These are phyloP conservation scores for Talaromyces pinophilus DNA, from an alignment of 2,329 filamentous ascomycete species.

Conservation along the genomic window DNA sequence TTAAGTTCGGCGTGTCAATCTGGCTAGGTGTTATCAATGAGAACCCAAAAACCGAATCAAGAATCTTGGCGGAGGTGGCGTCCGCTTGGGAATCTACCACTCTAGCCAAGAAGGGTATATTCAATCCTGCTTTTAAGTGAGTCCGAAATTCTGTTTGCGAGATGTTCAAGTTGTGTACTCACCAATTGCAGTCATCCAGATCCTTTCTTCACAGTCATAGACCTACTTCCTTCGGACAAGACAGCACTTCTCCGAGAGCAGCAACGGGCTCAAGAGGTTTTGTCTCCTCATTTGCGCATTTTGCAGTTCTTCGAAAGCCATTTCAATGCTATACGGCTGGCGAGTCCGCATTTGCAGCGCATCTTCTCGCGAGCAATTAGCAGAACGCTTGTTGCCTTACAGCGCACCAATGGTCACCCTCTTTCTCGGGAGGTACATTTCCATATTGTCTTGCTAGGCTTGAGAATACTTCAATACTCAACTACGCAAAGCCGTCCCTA, in stretches of 20 bases:
- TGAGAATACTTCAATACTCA: constrained; percentile 73
- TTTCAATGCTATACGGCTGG: constrained; percentile 88
- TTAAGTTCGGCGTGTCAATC: constrained; percentile 90
- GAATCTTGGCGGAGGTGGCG: constrained; percentile 81
- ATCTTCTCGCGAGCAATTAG: constrained; percentile 80
- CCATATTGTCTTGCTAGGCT: constrained; percentile 78
- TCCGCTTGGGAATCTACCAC: constrained; percentile 90
- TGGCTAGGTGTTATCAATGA: constrained; percentile 98
- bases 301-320: constrained; percentile 91
- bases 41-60: constrained; percentile 82
- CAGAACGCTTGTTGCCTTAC: constrained; percentile 74
- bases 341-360: constrained; percentile 76
- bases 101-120: constrained; percentile 74
- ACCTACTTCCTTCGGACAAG: constrained; percentile 89
- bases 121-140: constrained; percentile 68
- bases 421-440: constrained; percentile 91
- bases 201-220: constrained; percentile 86
- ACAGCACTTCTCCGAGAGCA: constrained; percentile 72
- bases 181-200: constrained; percentile 63
- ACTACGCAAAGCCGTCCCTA: constrained; percentile 64
- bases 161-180: neutral
- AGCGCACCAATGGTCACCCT: constrained; percentile 72
- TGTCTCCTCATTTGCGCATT: constrained; percentile 82
- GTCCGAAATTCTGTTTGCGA: constrained; percentile 30
- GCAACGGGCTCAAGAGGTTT: constrained; percentile 75